Conservation (phyloP, 306 rosid species). For the Mucuna pruriens region DNA sequence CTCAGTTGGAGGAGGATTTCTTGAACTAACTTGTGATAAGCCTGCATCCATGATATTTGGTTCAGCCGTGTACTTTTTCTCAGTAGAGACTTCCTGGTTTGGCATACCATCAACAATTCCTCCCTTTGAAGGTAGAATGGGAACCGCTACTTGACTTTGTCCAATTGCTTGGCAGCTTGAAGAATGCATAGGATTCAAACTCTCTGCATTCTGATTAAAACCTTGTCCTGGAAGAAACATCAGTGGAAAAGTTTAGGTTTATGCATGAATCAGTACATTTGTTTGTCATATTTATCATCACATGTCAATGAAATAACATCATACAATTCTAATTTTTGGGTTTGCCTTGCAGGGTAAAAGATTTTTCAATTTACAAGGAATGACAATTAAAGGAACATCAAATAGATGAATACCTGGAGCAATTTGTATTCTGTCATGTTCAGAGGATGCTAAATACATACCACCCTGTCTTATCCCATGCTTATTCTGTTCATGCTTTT, state of each 20-base stretch:
- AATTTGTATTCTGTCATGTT: conserved; percentile 52
- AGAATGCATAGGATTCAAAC: conserved; percentile 49
- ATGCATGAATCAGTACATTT: conserved; percentile 42
- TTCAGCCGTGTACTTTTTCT: conserved; percentile 49
- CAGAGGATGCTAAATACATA: conserved; percentile 46
- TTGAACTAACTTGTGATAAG: conserved; percentile 52
- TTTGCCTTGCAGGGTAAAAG: conserved; percentile 34
- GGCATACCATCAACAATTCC: conserved; percentile 52
- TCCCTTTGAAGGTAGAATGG: conserved; percentile 54
- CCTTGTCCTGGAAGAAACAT: conserved; percentile 49
- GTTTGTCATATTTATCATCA: conserved; percentile 46
- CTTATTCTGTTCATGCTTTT: conserved; percentile 49
- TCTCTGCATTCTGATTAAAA: conserved; percentile 54
- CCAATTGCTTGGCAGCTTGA: conserved; percentile 46
- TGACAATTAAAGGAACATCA: conserved; percentile 45
- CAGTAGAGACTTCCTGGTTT: conserved; percentile 51
- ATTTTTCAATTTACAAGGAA: conserved; percentile 49
- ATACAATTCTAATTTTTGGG: conserved; percentile 40
- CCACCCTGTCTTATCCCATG: conserved; percentile 52
- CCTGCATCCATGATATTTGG: conserved; percentile 55
- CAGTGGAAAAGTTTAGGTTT: conserved; percentile 47
- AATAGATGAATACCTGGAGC: conserved; percentile 54
- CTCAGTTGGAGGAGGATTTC: conserved; percentile 56
- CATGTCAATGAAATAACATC: conserved; percentile 45
- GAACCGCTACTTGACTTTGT: conserved; percentile 57